Evolutionary conservation across 139 green algal genomes (phyloP).

Genomic region (Mychonastes homosphaera): DNA sequence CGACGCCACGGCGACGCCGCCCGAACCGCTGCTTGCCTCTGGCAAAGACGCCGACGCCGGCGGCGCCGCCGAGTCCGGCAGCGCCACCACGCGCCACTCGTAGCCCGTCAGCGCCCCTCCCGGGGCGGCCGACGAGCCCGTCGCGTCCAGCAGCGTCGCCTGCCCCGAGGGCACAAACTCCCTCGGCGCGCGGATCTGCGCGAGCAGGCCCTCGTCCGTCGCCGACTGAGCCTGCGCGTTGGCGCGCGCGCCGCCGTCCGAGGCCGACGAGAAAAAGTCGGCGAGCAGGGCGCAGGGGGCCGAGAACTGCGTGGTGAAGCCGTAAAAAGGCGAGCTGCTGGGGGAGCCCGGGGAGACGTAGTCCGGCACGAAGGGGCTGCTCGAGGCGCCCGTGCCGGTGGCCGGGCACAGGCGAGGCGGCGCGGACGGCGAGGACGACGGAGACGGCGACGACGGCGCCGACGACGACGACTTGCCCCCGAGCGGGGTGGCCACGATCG

Average conservation of each 20-base stretch:
- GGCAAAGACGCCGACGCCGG: too few species aligned
- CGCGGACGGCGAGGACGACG: background rate
- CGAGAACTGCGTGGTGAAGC: conserved; percentile 6
- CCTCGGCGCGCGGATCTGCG: background rate
- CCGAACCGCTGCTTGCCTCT: too few species aligned
- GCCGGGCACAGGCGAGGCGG: background rate
- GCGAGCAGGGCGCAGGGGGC: background rate
- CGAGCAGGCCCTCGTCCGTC: background rate
- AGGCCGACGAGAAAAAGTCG: background rate
- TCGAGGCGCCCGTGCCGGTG: background rate
- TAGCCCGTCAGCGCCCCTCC: conserved; percentile 4
- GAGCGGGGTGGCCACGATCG: background rate
- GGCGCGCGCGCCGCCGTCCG: conserved; percentile 1
- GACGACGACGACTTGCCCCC: background rate
- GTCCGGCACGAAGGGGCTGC: conserved; percentile 1
- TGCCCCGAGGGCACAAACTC: conserved; percentile 1
- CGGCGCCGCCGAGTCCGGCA: too few species aligned
- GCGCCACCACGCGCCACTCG: conserved; percentile 8
- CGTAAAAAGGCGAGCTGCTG: background rate
- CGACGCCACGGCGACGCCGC: too few species aligned
- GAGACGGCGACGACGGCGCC: too few species aligned
- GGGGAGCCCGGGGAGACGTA: background rate
- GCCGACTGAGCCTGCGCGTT: background rate
- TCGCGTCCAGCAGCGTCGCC: conserved; percentile 3
- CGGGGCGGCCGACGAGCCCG: conserved; percentile 5